Evolutionary conservation across 1,284 basidiomycete species (phyloP), one percentile per base, ranked within the genome.

Genomic region (Moesziomyces parantarcticus): DNA sequence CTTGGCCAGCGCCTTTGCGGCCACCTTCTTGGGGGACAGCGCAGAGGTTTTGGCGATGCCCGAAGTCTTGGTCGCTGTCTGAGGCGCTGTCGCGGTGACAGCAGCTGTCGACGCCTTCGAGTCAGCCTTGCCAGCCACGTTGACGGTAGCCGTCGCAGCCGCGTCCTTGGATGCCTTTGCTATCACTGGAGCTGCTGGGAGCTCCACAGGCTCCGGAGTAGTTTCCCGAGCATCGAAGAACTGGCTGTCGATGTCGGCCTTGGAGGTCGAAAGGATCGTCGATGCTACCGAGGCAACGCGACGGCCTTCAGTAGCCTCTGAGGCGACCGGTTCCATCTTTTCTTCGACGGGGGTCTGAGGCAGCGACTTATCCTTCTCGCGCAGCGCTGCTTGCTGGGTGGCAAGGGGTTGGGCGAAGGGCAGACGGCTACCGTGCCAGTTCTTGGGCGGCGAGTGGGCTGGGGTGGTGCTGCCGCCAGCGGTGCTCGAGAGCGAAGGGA

Each of bases 211-310:
- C 41, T 69, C 66, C 10, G 62, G 63, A 11, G 59, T 32, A 56
- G 23, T 62, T 62, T 22, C 54, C 59, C 53, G 60, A 29, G 69
- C 69, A 43, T 73, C 69, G 32, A 73, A 73, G 57, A 73, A 73
- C 21, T 67, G 58, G 36, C 55, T 73, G 11, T 66, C 59, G 3
- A 42, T 45, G 21, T 58, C 69, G 13, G 45, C 46, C 36, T 55
- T 58, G 49, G 58, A 64, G 10, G 57, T 51, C 23, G 54, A 57
- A 1, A 52, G 42, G 18, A 55, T 21, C 13, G 58, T 65, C 14
- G 61, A 65, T 5, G 68, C 46, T 18, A 54, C 43, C 21, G 68
- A 71, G 25, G 53, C 55, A 36, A 58, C 34, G n/a, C 65, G 65
- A 21, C 58, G 50, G 22, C 46, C 41, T 3, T 46, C 48, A 13